Evolutionary conservation across 1,284 basidiomycete genomes (phyloP).

Genomic region (Phenoliferia sp.): DNA sequence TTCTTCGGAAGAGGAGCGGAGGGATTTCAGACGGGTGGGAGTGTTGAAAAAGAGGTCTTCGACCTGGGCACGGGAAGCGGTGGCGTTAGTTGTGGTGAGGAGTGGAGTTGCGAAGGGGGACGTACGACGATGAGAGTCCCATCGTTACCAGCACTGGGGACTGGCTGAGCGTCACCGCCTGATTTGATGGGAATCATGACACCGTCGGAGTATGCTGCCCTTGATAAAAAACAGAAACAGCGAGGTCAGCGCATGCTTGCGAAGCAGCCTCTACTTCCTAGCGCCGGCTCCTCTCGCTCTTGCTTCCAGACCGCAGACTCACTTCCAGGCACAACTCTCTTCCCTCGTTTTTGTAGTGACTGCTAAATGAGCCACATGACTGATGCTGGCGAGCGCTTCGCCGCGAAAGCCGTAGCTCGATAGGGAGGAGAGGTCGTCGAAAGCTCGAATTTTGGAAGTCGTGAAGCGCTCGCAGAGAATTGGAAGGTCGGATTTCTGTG

Average conservation of each 20-base stretch:
- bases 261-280: neutral
- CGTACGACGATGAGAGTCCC: constrained; percentile 82
- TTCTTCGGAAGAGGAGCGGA: constrained; percentile 83
- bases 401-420: constrained; percentile 95
- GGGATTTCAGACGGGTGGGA: constrained; percentile 77
- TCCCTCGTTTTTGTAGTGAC: constrained; percentile 81
- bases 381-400: constrained; percentile 94
- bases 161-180: constrained; percentile 61
- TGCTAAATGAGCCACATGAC: constrained; percentile 83
- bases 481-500: constrained; percentile 67
- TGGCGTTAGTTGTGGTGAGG: neutral
- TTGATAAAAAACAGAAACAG: constrained; percentile 41
- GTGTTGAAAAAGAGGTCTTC: constrained; percentile 96
- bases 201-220: constrained; percentile 76
- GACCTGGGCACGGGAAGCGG: constrained; percentile 53
- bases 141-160: constrained; percentile 87
- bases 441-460: constrained; percentile 84
- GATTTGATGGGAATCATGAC: constrained; percentile 63
- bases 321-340: constrained; percentile 85
- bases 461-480: constrained; percentile 93
- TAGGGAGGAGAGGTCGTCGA: constrained; percentile 79
- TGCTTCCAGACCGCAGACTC: constrained; percentile 37
- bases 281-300: neutral
- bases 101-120: constrained; percentile 5
- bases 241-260: neutral